Percentiles rank a stretch among this genome's conserved stretches.
These are phyloP conservation scores for Vigna hirtella DNA, from an alignment of 306 rosid genomes.

Conservation along the genomic window DNA sequence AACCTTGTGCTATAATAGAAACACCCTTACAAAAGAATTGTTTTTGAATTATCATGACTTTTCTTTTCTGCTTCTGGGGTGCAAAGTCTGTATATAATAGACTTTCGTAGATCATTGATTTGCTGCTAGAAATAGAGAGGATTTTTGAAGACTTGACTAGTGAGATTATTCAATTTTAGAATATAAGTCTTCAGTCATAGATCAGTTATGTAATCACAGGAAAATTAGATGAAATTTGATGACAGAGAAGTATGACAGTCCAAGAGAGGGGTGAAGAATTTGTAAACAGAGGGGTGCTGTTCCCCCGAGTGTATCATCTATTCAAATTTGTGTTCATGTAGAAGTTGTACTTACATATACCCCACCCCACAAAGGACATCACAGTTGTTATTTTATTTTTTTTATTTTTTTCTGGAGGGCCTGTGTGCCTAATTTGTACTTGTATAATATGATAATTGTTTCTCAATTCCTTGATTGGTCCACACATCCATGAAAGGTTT, in stretches of 20 bases:
- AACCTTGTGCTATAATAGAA: slow-evolving; percentile 13
- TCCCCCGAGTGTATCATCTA: slow-evolving; percentile 33
- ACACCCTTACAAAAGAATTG: slow-evolving; percentile 11
- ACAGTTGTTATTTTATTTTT: not conserved
- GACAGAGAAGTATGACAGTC: slow-evolving; percentile 21
- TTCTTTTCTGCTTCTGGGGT: slow-evolving; percentile 29
- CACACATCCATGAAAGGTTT: not conserved
- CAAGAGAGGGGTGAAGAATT: slow-evolving; percentile 32
- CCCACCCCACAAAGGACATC: slow-evolving; percentile 13
- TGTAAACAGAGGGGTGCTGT: slow-evolving; percentile 23
- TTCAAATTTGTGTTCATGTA: slow-evolving; percentile 30
- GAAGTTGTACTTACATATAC: slow-evolving; percentile 17
- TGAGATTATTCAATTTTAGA: slow-evolving; percentile 20
- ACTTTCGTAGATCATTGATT: slow-evolving; percentile 41
- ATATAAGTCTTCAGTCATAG: slow-evolving; percentile 36
- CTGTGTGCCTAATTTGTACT: slow-evolving; percentile 6
- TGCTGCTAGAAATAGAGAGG: slow-evolving; percentile 29
- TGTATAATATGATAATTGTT: slow-evolving; percentile 10
- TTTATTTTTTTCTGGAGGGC: not conserved
- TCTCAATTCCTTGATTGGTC: slow-evolving; percentile 19
- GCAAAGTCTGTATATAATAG: slow-evolving; percentile 38
- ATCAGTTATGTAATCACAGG: slow-evolving; percentile 40
- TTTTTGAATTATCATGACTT: slow-evolving; percentile 25
- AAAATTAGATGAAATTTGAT: slow-evolving; percentile 35
- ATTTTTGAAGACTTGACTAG: slow-evolving; percentile 11